Evolutionary conservation across 768 basidiomycete genomes (phyloP), one percentile per base, ranked within the genome.

Genomic region (Amanita muscaria): DNA sequence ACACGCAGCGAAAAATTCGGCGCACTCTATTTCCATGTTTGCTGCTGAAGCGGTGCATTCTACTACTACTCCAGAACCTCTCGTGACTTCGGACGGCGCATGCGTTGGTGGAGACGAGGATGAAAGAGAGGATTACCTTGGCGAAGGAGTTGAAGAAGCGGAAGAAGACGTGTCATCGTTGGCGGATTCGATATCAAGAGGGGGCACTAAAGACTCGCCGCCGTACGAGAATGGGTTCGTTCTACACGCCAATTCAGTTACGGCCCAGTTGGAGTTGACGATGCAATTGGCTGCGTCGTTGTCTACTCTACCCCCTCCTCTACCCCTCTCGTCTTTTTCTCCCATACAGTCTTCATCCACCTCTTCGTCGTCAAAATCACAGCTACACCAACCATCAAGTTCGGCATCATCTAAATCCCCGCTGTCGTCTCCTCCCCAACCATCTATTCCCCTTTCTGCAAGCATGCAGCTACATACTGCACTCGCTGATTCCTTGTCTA

Each of bases 231-330:
- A 58, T 18, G 65, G 64, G 4, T 81, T 83, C 48, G 77, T 79
- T 42, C 59, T 90, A 4, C 79, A 83, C 14, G 86, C 75, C 5
- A 88, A 84, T 51, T 73, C 82, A 1, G 66, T 73, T 3, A 61
- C 75, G 2, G 77, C 88, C 7, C 92, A 96, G 63, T 64, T 92
- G 52, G 90, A 94, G 46, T 66, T 91, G 15, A 81, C 80, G 0
- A 51, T 71, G 9, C 78, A 85, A 53, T 70, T 93, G 10, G 62
- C 91, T 22, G 56, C 69, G 5, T 71, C 70, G 30, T 57, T 79
- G 35, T 51, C 65, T 3, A 47, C 65, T 2, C 63, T 60, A 8
- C 46, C 57, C 3, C 57, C 62, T 12, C 47, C 58, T 2, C 57
- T 65, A 4, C 51, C 35, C 5, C 34, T 5, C 1, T 36, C 44